Base-by-base conservation (phyloP, 73 alveolate species). In the Paramecium tetraurelia region DNA sequence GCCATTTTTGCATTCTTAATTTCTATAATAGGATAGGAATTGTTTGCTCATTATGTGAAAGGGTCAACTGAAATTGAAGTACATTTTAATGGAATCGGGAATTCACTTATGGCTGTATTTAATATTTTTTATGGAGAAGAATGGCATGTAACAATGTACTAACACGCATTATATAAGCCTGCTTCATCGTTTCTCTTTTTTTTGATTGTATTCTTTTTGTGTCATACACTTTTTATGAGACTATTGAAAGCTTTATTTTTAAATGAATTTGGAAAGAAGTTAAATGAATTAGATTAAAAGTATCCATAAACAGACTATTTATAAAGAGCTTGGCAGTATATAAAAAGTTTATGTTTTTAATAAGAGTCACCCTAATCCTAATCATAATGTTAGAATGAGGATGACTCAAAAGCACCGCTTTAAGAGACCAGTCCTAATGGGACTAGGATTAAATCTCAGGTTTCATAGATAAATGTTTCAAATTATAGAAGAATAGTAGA, bases 131-230 rank as follows among this genome's bases (percentile, higher is more conserved):
- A 89, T 71, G 75, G 22, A 21, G 94, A 89, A 89, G 94, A 89
- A 70, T 89, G 94, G 94, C 94, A 89, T 89, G 58, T 89, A n/a
- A 58, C 94, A 8, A 89, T 89, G 94, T 89, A 89, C 43, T 50
- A 89, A 50, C 87, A 70, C 71, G 76, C 76, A 24, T 12, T 58
- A 12, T 71, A 70, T 70, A 59, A 58, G 24, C 83, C 92, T 2
- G 68, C 24, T 2, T n/a, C 75, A 7, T 41, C 92, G 7, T 77
- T 89, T 43, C 27, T 68, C 24, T 89, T 70, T 44, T 89, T 58
- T 29, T 44, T 89, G 12, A 53, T 89, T 9, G 58, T 58, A 21
- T 58, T 89, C 36, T 29, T 48, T 20, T 31, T 89, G 46, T 57
- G 85, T 20, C 75, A 83, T 50, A 48, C 75, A 1, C 48, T 89